These are phyloP conservation scores for Suillus clintonianus DNA, from an alignment of 768 basidiomycete species.

Conservation along the genomic window DNA sequence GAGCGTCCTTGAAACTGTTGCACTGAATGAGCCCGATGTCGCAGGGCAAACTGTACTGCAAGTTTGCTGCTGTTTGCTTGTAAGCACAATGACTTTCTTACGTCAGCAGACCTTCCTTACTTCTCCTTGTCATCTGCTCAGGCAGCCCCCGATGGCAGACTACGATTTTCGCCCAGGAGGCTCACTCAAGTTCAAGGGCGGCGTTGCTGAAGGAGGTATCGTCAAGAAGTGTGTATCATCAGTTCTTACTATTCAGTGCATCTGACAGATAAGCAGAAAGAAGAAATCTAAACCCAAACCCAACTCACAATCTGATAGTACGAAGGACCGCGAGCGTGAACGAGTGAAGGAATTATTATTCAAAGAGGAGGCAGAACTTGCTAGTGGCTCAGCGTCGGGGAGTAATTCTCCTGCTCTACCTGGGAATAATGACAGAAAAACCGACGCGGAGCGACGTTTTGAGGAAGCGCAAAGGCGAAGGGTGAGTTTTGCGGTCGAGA, in stretches of 20 bases:
- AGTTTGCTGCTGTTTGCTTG: conserved; percentile 27
- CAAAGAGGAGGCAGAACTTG: conserved; percentile 46
- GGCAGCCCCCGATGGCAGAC: conserved; percentile 65
- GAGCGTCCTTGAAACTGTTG: conserved; percentile 1
- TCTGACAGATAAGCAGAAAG: conserved; percentile 53
- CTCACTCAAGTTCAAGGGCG: conserved; percentile 89
- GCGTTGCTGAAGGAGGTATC: conserved; percentile 73
- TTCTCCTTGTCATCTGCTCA: conserved; percentile 18
- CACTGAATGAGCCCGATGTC: conserved; percentile 1
- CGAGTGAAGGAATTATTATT: conserved; percentile 51
- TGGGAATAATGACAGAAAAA: conserved; percentile 59
- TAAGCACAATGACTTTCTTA: conserved; percentile 22
- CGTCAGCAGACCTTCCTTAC: conserved; percentile 26
- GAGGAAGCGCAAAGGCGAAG: conserved; percentile 83
- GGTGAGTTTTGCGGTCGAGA: conserved; percentile 46
- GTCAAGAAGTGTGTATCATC: conserved; percentile 71
- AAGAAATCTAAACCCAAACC: conserved; percentile 77
- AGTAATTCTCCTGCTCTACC: conserved; percentile 65
- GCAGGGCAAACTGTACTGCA: conserved; percentile 1
- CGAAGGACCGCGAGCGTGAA: conserved; percentile 43
- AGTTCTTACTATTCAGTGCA: conserved; percentile 6
- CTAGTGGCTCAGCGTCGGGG: conserved; percentile 48
- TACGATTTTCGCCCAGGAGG: conserved; percentile 86
- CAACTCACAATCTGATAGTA: conserved; percentile 53
- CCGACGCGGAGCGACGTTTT: conserved; percentile 85